Evolutionary conservation across 2,329 filamentous ascomycete genomes (phyloP), one percentile per base, ranked within the genome.

Genomic region (Ceratocystis papillata): DNA sequence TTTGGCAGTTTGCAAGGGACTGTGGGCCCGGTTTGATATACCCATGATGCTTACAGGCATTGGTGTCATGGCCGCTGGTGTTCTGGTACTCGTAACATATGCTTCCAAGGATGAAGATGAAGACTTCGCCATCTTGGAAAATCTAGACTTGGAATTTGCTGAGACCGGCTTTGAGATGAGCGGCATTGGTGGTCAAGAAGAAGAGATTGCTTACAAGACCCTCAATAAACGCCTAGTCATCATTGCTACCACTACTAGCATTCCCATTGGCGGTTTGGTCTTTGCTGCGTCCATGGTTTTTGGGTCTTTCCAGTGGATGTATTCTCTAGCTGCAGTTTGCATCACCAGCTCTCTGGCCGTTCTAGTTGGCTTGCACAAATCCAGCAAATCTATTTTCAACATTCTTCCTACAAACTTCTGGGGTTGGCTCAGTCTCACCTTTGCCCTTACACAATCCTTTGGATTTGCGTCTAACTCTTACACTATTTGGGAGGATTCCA

Each of bases 401-500:
- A 73, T 89, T 45, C 71, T 90, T 8, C 92, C 91, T 0, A 83
- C 76, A n/a, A 88, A 84, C 0, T 77, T 92, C 65, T 99, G 93
- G 92, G 88, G 90, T n/a, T 93, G 89, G 86, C 78, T 96, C 67
- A 87, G 90, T 5, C 79, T 90, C 30, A 74, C 92, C 15, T 90
- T 96, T 70, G 91, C 91, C 0, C 75, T 91, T n/a, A 85, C 88
- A 68, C 90, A 96, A 72, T 95, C 91, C n/a, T 79, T 89, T 63
- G 93, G 94, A 6, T 99, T 97, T 74, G 93, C 93, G 0, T 94
- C 94, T 2, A 99, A 99, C 76, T 99, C 94, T 0, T 99, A 92
- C 76, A 97, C 93, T 0, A 96, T 99, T 70, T 99, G 94, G 92
- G 94, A 99, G 77, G 94, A 99, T 72, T 89, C 90, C 15, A 96